phyloP scores from a whole-genome alignment of 2,329 filamentous ascomycete species.

The Aspergillus intermedius region DNA sequence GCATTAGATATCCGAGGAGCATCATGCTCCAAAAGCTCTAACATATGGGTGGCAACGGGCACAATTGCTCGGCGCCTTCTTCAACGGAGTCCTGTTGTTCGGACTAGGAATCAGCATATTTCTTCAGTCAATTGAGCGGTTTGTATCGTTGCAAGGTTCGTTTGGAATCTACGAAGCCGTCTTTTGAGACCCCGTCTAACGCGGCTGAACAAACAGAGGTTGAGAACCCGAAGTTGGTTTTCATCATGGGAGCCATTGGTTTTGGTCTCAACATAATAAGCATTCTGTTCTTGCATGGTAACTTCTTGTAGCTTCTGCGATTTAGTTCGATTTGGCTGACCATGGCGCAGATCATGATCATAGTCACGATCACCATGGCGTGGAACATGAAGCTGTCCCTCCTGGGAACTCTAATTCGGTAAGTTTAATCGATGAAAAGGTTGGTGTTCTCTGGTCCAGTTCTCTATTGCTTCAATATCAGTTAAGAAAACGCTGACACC shows the following conservation, averaged over 20 bases:
- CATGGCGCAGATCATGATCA: conserved; percentile 5
- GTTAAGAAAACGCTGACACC: not conserved
- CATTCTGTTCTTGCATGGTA: conserved; percentile 57
- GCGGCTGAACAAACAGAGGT: conserved; percentile 41
- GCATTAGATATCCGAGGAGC: conserved; percentile 50
- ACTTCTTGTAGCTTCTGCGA: conserved; percentile 2
- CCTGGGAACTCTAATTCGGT: not conserved
- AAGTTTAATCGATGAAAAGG: conserved; percentile 1
- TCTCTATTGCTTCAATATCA: not conserved
- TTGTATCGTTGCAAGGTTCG: conserved; percentile 24
- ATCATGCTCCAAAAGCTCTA: conserved; percentile 51
- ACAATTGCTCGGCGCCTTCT: conserved; percentile 68
- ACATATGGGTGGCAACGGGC: conserved; percentile 69
- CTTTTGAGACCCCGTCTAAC: conserved; percentile 6
- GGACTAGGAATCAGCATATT: conserved; percentile 67
- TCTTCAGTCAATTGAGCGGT: conserved; percentile 64
- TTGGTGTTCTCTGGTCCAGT: not conserved
- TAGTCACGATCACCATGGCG: not conserved
- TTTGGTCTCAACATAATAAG: conserved; percentile 60
- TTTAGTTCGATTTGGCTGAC: not conserved
- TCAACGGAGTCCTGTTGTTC: conserved; percentile 70
- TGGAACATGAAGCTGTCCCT: not conserved
- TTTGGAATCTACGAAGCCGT: conserved; percentile 41
- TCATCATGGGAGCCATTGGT: conserved; percentile 62
- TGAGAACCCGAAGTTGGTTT: conserved; percentile 55